These are phyloP conservation scores for Acanthamoeba polyphaga DNA, from an alignment of 208 protist genomes.

Conservation along the genomic window DNA sequence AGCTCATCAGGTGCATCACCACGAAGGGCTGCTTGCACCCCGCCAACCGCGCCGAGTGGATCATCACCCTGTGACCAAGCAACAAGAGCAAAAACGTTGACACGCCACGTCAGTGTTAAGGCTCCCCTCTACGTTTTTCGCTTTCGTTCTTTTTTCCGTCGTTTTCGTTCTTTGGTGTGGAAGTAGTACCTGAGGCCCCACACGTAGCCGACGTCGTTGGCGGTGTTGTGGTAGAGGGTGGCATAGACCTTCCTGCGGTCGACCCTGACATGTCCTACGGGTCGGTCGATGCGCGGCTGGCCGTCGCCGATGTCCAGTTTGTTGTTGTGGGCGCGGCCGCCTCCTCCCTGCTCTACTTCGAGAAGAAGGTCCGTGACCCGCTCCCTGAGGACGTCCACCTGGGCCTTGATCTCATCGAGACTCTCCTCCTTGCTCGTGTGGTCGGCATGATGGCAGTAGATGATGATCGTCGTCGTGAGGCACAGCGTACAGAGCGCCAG, in stretches of 20 bases:
- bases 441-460: constrained; percentile 24
- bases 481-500: constrained; percentile 4
- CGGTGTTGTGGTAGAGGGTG: constrained; percentile 52
- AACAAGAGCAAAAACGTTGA: background rate
- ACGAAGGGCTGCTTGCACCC: background rate
- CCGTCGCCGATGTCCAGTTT: background rate
- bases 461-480: constrained; percentile 29
- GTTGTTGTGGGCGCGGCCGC: background rate
- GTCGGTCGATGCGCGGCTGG: background rate
- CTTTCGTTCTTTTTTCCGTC: background rate
- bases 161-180: background rate
- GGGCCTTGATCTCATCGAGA: background rate
- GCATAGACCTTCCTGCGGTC: constrained; percentile 30
- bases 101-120: no score
- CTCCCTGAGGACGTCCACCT: background rate
- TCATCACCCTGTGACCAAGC: background rate
- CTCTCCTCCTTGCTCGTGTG: constrained; percentile 23
- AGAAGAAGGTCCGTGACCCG: background rate
- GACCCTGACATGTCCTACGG: background rate
- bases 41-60: background rate
- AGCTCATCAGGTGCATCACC: constrained; percentile 26
- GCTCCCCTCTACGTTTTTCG: no score
- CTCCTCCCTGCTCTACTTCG: background rate
- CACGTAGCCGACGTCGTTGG: background rate
- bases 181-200: background rate